phyloP scores from a whole-genome alignment of 805 yeast species.

The Metschnikowia rubicola region DNA sequence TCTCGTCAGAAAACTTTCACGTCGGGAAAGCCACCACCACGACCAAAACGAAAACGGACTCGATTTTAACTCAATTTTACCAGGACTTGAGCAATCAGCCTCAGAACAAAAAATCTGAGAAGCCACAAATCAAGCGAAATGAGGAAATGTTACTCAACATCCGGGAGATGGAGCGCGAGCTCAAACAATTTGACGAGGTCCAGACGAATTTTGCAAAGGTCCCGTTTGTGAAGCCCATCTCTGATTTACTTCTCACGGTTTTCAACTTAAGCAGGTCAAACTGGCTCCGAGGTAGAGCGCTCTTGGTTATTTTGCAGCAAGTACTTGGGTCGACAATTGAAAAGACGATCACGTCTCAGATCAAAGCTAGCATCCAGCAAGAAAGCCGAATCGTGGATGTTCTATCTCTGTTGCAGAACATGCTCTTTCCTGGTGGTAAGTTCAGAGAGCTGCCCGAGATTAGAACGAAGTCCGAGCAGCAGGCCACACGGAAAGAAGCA shows the following conservation, averaged over 20 bases:
- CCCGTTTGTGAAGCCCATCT: constrained; percentile 75
- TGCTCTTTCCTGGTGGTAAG: constrained; percentile 45
- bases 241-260: constrained; percentile 67
- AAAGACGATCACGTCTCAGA: constrained; percentile 50
- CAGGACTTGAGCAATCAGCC: constrained; percentile 19
- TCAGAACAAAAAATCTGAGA: not conserved
- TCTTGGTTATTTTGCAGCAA: constrained; percentile 78
- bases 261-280: constrained; percentile 64
- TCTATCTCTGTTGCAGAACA: constrained; percentile 20
- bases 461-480: constrained; percentile 51
- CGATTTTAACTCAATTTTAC: constrained; percentile 34
- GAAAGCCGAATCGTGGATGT: constrained; percentile 46
- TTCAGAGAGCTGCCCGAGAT: constrained; percentile 44
- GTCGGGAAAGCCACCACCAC: constrained; percentile 19
- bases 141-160: constrained; percentile 27
- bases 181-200: constrained; percentile 48
- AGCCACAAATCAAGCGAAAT: constrained; percentile 5
- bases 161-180: constrained; percentile 52
- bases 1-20: constrained; percentile 66
- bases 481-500: constrained; percentile 56
- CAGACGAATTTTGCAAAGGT: constrained; percentile 19
- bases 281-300: constrained; percentile 84
- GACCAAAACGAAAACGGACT: constrained; percentile 21
- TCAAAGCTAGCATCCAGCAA: constrained; percentile 33
- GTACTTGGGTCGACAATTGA: constrained; percentile 86